Conservation (phyloP, 2,329 filamentous ascomycete species). For the Sphaerostilbella broomeana region DNA sequence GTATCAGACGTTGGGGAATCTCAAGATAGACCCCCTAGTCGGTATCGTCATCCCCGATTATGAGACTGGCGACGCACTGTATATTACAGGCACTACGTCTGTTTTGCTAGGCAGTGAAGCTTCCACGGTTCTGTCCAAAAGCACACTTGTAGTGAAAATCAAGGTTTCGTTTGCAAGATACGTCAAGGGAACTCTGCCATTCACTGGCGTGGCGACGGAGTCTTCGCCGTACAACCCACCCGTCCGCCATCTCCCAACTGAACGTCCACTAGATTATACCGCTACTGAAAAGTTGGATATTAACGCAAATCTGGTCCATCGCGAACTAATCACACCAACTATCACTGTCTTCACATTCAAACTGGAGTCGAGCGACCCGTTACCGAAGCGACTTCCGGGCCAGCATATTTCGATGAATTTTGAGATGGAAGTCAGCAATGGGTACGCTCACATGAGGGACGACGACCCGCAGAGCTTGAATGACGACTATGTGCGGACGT, state of each 20-base stretch:
- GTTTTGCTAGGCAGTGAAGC: slow-evolving; percentile 62
- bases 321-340: slow-evolving; percentile 56
- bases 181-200: slow-evolving; percentile 59
- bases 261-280: slow-evolving; percentile 33
- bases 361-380: slow-evolving; percentile 20
- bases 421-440: slow-evolving; percentile 57
- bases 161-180: slow-evolving; percentile 54
- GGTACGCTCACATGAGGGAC: slow-evolving; percentile 79
- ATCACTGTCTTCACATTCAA: slow-evolving; percentile 57
- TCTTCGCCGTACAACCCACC: slow-evolving; percentile 74
- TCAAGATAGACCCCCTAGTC: slow-evolving; percentile 57
- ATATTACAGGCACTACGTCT: slow-evolving; percentile 62
- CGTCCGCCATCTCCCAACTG: slow-evolving; percentile 56
- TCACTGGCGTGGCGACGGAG: slow-evolving; percentile 54
- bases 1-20: slow-evolving; percentile 78
- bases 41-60: slow-evolving; percentile 72
- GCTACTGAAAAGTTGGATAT: slow-evolving; percentile 15
- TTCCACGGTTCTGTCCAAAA: slow-evolving; percentile 54
- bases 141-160: slow-evolving; percentile 67
- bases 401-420: slow-evolving; percentile 77
- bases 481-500: slow-evolving; percentile 77
- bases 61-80: slow-evolving; percentile 63
- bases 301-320: slow-evolving; percentile 50
- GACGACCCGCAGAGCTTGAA: slow-evolving; percentile 74
- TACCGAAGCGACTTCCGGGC: slow-evolving; percentile 53